A percentile compares a stretch with the other conserved stretches of the same genome.
phyloP scores from a whole-genome alignment of 306 rosid species.

The Prunus mira region DNA sequence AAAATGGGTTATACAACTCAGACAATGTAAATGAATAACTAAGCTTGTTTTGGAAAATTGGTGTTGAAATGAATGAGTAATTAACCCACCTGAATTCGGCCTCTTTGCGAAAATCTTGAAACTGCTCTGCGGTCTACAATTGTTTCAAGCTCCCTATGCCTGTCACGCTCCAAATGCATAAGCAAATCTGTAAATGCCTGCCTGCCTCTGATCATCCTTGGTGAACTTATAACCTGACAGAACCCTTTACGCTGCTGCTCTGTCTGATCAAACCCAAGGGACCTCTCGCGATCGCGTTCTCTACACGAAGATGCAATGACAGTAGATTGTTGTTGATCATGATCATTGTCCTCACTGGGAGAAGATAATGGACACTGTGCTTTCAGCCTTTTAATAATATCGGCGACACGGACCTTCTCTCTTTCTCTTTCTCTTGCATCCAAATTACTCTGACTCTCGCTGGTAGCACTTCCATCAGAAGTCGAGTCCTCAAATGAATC shows the following conservation, averaged over 20 bases:
- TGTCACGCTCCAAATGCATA: conserved; percentile 58
- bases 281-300: conserved; percentile 20
- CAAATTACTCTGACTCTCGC: conserved; percentile 24
- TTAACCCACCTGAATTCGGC: conserved; percentile 76
- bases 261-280: conserved; percentile 8
- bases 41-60: neutral
- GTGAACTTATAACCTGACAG: conserved; percentile 28
- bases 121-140: conserved; percentile 55
- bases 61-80: neutral
- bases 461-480: conserved; percentile 21
- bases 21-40: neutral
- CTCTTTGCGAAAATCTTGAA: conserved; percentile 64
- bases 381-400: conserved; percentile 60
- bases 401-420: conserved; percentile 64
- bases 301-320: conserved; percentile 26
- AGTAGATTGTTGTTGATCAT: conserved; percentile 27
- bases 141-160: conserved; percentile 54
- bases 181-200: conserved; percentile 73
- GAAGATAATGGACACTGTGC: conserved; percentile 23
- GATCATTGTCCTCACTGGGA: conserved; percentile 37
- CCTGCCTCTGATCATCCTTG: conserved; percentile 64
- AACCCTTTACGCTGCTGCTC: conserved; percentile 27
- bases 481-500: conserved; percentile 46
- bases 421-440: conserved; percentile 45
- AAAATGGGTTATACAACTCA: neutral